Conservation (phyloP, 2,329 filamentous ascomycete genomes). For the Albifimbria verrucaria region DNA sequence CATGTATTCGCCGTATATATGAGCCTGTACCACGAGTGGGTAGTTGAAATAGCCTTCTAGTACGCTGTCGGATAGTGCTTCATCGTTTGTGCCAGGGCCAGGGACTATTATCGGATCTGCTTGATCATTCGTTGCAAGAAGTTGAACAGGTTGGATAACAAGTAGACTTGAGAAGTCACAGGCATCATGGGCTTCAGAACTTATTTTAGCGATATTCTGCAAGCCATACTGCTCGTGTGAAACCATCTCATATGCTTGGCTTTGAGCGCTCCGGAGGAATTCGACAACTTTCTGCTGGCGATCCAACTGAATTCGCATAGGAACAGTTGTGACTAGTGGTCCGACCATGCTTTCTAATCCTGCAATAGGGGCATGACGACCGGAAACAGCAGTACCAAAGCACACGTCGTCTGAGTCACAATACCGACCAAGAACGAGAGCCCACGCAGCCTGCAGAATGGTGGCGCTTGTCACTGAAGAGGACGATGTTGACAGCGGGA, state of each 20-base stretch:
- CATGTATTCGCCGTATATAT: background rate
- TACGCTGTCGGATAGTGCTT: background rate
- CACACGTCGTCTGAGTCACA: slow-evolving; percentile 15
- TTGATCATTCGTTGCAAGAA: background rate
- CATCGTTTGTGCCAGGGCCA: background rate
- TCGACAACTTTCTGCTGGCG: background rate
- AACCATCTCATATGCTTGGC: background rate
- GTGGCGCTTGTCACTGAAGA: slow-evolving; percentile 13
- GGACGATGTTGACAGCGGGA: background rate
- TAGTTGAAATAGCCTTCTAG: slow-evolving; percentile 1
- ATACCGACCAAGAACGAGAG: slow-evolving; percentile 16
- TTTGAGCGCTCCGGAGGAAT: background rate
- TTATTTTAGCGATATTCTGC: slow-evolving; percentile 51
- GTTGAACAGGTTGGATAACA: background rate
- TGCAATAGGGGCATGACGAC: slow-evolving; percentile 21
- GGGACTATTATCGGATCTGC: background rate
- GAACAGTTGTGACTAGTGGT: slow-evolving; percentile 27
- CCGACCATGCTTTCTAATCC: slow-evolving; percentile 23
- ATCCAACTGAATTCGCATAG: slow-evolving; percentile 15
- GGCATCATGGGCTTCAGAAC: slow-evolving; percentile 46
- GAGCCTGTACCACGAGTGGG: background rate
- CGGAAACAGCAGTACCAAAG: slow-evolving; percentile 24
- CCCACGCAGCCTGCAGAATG: slow-evolving; percentile 20
- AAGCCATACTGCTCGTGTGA: slow-evolving; percentile 52
- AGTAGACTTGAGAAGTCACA: slow-evolving; percentile 42